phyloP scores from a whole-genome alignment of 2,329 filamentous ascomycete genomes.

The Salinomyces thailandicus region DNA sequence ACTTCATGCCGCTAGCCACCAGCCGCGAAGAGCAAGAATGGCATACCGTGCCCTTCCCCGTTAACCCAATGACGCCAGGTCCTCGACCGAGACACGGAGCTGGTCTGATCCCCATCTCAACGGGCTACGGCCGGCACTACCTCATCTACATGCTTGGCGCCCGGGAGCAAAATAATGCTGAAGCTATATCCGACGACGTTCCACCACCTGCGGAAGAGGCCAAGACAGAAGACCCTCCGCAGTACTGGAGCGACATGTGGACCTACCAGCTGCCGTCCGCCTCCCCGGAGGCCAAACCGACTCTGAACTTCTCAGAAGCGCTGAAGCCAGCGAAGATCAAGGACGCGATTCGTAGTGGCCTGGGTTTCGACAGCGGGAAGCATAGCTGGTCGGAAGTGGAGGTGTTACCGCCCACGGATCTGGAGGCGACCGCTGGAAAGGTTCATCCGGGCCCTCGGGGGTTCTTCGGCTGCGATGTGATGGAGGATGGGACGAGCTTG shows the following conservation, averaged over 20 bases:
- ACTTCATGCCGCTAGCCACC: conserved; percentile 15
- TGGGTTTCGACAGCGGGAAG: conserved; percentile 32
- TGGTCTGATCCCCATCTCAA: conserved; percentile 31
- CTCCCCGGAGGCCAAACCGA: conserved; percentile 17
- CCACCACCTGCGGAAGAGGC: neutral
- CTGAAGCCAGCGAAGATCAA: conserved; percentile 36
- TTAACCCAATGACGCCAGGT: conserved; percentile 34
- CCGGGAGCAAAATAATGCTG: conserved; percentile 8
- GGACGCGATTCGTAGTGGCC: conserved; percentile 30
- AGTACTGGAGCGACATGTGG: conserved; percentile 34
- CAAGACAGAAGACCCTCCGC: conserved; percentile 9
- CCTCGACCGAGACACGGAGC: conserved; percentile 31
- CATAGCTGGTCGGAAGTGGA: conserved; percentile 35
- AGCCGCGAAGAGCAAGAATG: conserved; percentile 22
- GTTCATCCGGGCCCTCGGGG: conserved; percentile 35
- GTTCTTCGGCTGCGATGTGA: conserved; percentile 31
- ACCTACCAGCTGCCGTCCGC: conserved; percentile 34
- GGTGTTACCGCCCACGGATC: conserved; percentile 25
- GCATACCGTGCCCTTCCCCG: conserved; percentile 32
- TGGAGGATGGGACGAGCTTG: conserved; percentile 27
- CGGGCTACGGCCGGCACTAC: conserved; percentile 36
- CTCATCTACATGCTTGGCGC: conserved; percentile 34
- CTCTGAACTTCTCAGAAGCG: conserved; percentile 16
- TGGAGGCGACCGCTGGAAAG: conserved; percentile 30
- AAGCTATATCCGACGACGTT: conserved; percentile 5